Evolutionary conservation across 2,329 filamentous ascomycete genomes (phyloP).

Genomic region (Penicillium sp.): DNA sequence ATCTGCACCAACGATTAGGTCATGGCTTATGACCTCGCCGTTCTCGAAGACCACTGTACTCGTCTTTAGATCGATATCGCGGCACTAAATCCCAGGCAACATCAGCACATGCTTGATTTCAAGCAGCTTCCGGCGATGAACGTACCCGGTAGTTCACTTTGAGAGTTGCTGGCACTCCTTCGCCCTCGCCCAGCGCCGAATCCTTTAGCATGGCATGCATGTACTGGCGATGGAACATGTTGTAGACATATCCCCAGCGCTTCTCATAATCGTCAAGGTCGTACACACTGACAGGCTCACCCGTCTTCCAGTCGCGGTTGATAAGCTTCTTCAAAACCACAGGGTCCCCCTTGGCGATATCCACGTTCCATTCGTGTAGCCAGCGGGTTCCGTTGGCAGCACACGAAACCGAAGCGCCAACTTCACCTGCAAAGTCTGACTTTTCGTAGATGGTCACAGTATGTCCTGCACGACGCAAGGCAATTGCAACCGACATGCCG

Average conservation of each 20-base stretch:
- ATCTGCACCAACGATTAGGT: constrained; percentile 63
- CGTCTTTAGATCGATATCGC: constrained; percentile 52
- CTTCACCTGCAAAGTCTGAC: constrained; percentile 65
- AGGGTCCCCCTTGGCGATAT: constrained; percentile 62
- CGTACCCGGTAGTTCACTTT: constrained; percentile 55
- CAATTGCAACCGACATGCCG: constrained; percentile 51
- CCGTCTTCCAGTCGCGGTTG: constrained; percentile 68
- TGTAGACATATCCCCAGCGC: constrained; percentile 64
- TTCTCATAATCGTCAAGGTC: constrained; percentile 63
- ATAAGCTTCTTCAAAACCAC: constrained; percentile 66
- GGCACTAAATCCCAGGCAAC: constrained; percentile 33
- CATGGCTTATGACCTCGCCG: constrained; percentile 51
- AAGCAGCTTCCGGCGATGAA: background rate
- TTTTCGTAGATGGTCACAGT: constrained; percentile 64
- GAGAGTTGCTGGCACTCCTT: constrained; percentile 54
- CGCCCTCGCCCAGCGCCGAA: constrained; percentile 53
- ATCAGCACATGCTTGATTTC: background rate
- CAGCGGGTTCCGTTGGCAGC: constrained; percentile 69
- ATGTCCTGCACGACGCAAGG: constrained; percentile 55
- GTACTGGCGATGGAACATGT: constrained; percentile 68
- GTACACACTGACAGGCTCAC: constrained; percentile 63
- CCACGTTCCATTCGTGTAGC: constrained; percentile 67
- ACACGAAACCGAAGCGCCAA: constrained; percentile 65
- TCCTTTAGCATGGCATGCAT: constrained; percentile 68
- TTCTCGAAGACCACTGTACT: constrained; percentile 56